A percentile compares a stretch with the other conserved stretches of the same genome.
These are phyloP conservation scores for Backusella morwellensis DNA, from an alignment of 192 early-diverging fungal genomes.

Conservation along the genomic window DNA sequence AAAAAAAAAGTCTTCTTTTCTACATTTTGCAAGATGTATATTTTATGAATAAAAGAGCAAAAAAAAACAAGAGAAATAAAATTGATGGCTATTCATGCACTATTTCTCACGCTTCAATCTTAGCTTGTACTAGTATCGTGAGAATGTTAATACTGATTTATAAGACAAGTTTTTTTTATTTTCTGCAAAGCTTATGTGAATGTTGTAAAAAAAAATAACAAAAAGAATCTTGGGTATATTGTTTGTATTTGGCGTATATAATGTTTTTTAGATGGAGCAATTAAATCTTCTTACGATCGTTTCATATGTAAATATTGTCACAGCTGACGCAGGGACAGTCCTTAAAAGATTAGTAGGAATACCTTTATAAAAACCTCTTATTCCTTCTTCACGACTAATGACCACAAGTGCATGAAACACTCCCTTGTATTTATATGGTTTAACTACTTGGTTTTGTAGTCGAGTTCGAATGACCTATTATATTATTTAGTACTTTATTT, in stretches of 20 bases:
- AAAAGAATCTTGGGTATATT: neutral
- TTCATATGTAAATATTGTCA: slow-evolving; percentile 90
- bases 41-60: neutral
- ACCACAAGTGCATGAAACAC: slow-evolving; percentile 73
- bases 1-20: too few relatives aligned
- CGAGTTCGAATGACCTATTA: slow-evolving; percentile 80
- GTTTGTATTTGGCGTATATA: neutral
- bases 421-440: slow-evolving; percentile 79
- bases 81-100: neutral
- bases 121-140: neutral
- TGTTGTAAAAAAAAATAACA: neutral
- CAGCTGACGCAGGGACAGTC: slow-evolving; percentile 84
- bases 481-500: neutral
- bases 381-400: slow-evolving; percentile 78
- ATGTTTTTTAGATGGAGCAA: neutral
- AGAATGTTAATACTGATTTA: neutral
- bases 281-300: slow-evolving; percentile 63
- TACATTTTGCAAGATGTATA: too few relatives aligned
- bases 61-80: neutral
- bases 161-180: neutral
- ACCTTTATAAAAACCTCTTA: slow-evolving; percentile 83
- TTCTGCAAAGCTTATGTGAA: neutral
- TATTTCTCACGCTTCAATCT: neutral
- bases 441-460: slow-evolving; percentile 81
- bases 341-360: slow-evolving; percentile 83